Evolutionary conservation across 2,329 filamentous ascomycete genomes (phyloP).

Genomic region (Cylindrodendrum hubeiense): DNA sequence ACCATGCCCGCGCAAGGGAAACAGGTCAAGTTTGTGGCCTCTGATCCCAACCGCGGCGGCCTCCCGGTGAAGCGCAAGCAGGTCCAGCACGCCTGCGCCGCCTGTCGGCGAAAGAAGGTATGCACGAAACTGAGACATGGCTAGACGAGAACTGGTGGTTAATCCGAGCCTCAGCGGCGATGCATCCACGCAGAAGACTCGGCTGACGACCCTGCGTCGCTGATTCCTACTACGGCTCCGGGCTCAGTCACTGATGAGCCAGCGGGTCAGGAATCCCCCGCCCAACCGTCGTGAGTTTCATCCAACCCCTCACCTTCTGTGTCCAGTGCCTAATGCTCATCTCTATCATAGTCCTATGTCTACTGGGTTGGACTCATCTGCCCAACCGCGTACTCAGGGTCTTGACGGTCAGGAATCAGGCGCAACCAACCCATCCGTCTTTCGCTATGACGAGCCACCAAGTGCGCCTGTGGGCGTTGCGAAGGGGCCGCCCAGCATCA

Average conservation of each 20-base stretch:
- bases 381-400: slow-evolving; percentile 18
- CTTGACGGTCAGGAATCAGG: slow-evolving; percentile 25
- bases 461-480: slow-evolving; percentile 17
- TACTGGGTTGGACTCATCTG: neutral
- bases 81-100: slow-evolving; percentile 67
- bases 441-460: slow-evolving; percentile 30
- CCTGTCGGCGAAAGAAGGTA: slow-evolving; percentile 68
- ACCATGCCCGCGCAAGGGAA: slow-evolving; percentile 39
- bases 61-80: slow-evolving; percentile 71
- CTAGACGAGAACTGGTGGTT: neutral
- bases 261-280: slow-evolving; percentile 42
- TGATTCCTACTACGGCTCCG: slow-evolving; percentile 11
- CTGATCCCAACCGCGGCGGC: slow-evolving; percentile 62
- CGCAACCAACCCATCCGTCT: slow-evolving; percentile 8
- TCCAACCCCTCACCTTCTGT: neutral
- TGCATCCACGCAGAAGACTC: slow-evolving; percentile 57
- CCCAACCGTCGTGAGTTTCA: slow-evolving; percentile 48
- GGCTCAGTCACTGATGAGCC: slow-evolving; percentile 37
- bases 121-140: neutral
- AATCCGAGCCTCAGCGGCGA: slow-evolving; percentile 51
- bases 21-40: slow-evolving; percentile 68
- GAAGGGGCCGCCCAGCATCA: slow-evolving; percentile 34
- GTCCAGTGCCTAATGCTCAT: slow-evolving; percentile 17
- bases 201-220: slow-evolving; percentile 40
- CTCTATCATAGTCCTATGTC: slow-evolving; percentile 29